Evolutionary conservation across 306 rosid genomes (phyloP).

Genomic region (Purshia tridentata): DNA sequence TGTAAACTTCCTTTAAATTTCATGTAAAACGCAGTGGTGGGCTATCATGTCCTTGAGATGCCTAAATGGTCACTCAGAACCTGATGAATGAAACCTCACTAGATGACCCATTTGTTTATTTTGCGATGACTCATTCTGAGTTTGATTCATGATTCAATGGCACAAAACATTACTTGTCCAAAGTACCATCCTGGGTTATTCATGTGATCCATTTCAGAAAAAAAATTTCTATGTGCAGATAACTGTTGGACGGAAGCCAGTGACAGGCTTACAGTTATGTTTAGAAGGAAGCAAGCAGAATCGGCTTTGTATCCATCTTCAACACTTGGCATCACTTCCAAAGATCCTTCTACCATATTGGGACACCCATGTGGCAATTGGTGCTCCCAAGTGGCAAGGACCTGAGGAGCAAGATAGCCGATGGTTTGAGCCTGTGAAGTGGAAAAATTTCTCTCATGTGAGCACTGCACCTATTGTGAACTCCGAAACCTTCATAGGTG

Average conservation of each 20-base stretch:
- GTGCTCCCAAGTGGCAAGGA: constrained; percentile 89
- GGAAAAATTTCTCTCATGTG: constrained; percentile 85
- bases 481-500: constrained; percentile 60
- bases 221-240: constrained; percentile 47
- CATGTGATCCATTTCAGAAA: neutral
- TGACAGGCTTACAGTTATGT: constrained; percentile 67
- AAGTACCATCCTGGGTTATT: neutral
- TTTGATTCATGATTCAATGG: neutral
- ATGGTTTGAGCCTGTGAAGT: constrained; percentile 84
- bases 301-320: constrained; percentile 74
- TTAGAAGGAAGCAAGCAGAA: constrained; percentile 80
- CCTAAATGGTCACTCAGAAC: constrained; percentile 4
- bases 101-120: neutral
- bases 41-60: constrained; percentile 9
- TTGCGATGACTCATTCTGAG: neutral
- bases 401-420: constrained; percentile 92
- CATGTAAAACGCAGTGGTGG: neutral
- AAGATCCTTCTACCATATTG: constrained; percentile 72
- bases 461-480: constrained; percentile 85
- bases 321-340: constrained; percentile 73
- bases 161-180: neutral
- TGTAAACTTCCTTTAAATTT: neutral
- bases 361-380: constrained; percentile 74
- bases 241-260: constrained; percentile 83
- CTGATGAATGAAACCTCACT: neutral